Base-by-base conservation (phyloP, 2,329 filamentous ascomycete species). In the Fusarium marasasianum region DNA sequence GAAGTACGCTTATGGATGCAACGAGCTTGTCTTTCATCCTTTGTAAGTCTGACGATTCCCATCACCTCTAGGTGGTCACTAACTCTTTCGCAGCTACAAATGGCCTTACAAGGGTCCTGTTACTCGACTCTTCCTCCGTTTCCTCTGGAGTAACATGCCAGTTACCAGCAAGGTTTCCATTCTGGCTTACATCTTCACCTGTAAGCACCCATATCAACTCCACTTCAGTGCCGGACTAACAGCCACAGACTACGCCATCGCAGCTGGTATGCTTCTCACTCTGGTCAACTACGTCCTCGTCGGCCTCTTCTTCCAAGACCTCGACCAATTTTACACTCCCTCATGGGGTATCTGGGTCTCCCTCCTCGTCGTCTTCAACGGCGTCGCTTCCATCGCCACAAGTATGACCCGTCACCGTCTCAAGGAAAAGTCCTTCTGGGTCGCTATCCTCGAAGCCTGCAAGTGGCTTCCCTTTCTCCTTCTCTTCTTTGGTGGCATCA, bases 1-100 rank as follows among this genome's bases (percentile, higher is more conserved):
- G 78, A 93, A 93, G 82, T 92, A 93, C 63, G 90, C 91, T 1
- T 93, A 92, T 74, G 92, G 92, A 13, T 92, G 91, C 78, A 92
- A 91, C 77, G 92, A 93, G 80, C 83, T 94, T 55, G 86, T 93
- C 24, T 94, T 94, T 84, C 86, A 93, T 75, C 92, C 92, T 0
- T 80, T 94, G 44, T 84, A 51, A 51, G 48, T 24, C 22, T 35
- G 31, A 20, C 11, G 3, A 3, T 0, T 12, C 3, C 4, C 3
- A 5, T 24, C 24, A 24, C 24, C 24, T 24, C 24, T 24, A 24
- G 24, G 24, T 24, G 24, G 24, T 24, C 24, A 24, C 24, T 24
- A 24, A 24, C 48, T 20, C 11, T 6, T 22, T 14, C 4, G 5
- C 5, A 76, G 73, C 26, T 77, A 77, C 57, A 84, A 86, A 71